Evolutionary conservation across 306 rosid species (phyloP).

Genomic region (Gynostemma pentaphyllum): DNA sequence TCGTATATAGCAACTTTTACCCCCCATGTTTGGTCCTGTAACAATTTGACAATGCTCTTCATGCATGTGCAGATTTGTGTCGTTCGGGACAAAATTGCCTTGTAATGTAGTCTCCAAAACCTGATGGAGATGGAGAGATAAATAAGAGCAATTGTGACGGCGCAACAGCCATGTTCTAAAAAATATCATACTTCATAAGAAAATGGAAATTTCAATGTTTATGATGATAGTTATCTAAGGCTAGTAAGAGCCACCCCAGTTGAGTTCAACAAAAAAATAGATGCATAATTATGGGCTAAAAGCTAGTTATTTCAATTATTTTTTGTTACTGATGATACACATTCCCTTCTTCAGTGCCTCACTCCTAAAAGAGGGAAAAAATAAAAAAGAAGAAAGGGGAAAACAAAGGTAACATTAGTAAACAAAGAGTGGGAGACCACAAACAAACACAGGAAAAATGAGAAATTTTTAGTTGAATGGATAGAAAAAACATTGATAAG

Average conservation of each 20-base stretch:
- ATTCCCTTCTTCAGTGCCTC: neutral
- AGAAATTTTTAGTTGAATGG: slow-evolving; percentile 6
- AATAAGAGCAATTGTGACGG: no score
- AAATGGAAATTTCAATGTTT: neutral
- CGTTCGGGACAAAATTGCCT: slow-evolving; percentile 86
- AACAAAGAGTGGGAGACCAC: neutral
- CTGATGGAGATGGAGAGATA: slow-evolving; percentile 23
- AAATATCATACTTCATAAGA: neutral
- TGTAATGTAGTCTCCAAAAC: slow-evolving; percentile 64
- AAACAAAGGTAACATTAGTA: no score
- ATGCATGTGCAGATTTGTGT: slow-evolving; percentile 56
- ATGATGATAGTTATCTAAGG: neutral
- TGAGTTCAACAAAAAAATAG: no score
- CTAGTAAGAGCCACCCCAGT: neutral
- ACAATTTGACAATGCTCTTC: slow-evolving; percentile 76
- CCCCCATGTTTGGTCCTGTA: slow-evolving; percentile 99
- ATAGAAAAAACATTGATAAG: slow-evolving; percentile 1
- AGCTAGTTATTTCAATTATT: no score
- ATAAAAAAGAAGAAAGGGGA: neutral
- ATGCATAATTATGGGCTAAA: no score
- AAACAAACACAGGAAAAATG: neutral
- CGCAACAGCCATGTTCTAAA: neutral
- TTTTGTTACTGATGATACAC: no score
- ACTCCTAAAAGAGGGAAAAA: neutral
- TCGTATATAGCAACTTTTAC: slow-evolving; percentile 94